Base-by-base conservation (phyloP, 2,329 filamentous ascomycete genomes). In the Pseudogymnoascus sp. region DNA sequence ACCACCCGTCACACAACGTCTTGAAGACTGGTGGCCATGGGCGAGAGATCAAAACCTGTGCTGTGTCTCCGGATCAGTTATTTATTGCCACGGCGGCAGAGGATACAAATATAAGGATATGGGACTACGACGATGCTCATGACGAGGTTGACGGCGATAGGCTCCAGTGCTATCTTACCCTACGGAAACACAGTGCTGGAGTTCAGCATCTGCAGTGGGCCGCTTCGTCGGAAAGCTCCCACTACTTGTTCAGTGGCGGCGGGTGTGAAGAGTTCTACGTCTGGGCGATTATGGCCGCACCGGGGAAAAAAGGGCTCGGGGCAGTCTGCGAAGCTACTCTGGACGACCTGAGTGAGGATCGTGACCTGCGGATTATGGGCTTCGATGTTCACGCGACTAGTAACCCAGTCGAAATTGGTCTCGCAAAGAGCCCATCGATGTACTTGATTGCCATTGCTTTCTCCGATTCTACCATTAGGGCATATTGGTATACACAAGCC, bases 211-310 rank as follows among this genome's bases (percentile, higher is more conserved):
- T 73, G 7, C 81, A 81, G 63, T 97, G 91, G 90, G 84, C 88
- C 1, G 80, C 83, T 53, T 82, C 87, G 2, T 25, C 39, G 3
- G 60, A 43, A 5, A n/a, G 14, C 2, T 62, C 66, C 14, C 59
- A 65, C 8, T 88, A 87, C 67, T 81, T 99, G 2, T 89, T 97
- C 71, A 96, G 90, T 65, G 92, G 90, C 68, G 91, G 84, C 5
- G 94, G 92, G 0, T 87, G 85, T 63, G 93, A 97, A 71, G 93
- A 99, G 73, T 88, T 97, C 65, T 93, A 87, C 67, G 81, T 92
- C 9, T 99, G 94, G 93, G 81, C 83, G 39, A 77, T 53, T 69
- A 70, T 9, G 71, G 89, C 6, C 78, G 84, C 25, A 76, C 78
- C 1, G 74, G 82, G 61, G 37, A 70, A 70, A 11, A 79, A 70